phyloP scores from a whole-genome alignment of 1,139 yeast genomes.

The Yamadazyma pseudoaaseri region DNA sequence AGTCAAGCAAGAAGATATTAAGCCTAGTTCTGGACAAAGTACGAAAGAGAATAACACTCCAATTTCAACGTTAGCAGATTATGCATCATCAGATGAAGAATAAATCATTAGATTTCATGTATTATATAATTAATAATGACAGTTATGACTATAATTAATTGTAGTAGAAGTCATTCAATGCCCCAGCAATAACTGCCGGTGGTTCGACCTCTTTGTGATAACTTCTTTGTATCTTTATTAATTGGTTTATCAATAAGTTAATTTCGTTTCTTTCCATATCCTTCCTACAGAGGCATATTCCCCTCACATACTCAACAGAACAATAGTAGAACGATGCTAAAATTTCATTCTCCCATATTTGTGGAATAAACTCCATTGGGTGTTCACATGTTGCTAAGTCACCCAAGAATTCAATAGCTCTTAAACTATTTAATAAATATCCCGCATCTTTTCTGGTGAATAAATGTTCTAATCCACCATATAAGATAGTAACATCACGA shows the following conservation, averaged over 20 bases:
- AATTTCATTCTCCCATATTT: conserved; percentile 57
- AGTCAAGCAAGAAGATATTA: too few relatives aligned
- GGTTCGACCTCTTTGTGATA: conserved; percentile 36
- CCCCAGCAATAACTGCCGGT: conserved; percentile 30
- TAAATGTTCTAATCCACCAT: conserved; percentile 56
- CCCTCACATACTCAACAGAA: conserved; percentile 65
- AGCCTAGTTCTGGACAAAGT: too few relatives aligned
- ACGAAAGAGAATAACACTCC: too few relatives aligned
- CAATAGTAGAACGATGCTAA: conserved; percentile 63
- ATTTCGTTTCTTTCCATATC: conserved; percentile 40
- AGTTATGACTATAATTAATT: conserved; percentile 12
- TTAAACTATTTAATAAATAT: conserved; percentile 54
- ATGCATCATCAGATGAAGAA: conserved; percentile 22
- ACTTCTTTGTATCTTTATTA: conserved; percentile 30
- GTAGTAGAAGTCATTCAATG: conserved; percentile 36
- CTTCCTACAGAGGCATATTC: conserved; percentile 43
- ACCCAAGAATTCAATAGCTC: conserved; percentile 67
- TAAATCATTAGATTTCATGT: conserved; percentile 4
- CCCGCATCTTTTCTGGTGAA: conserved; percentile 45
- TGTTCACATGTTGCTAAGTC: conserved; percentile 62
- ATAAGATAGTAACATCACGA: conserved; percentile 67
- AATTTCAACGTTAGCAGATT: conserved; percentile 15
- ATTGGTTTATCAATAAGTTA: conserved; percentile 26
- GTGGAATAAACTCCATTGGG: conserved; percentile 46
- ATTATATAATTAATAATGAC: conserved; percentile 1